Base-by-base conservation (phyloP, 2,329 filamentous ascomycete species). In the Zymoseptoria tritici region DNA sequence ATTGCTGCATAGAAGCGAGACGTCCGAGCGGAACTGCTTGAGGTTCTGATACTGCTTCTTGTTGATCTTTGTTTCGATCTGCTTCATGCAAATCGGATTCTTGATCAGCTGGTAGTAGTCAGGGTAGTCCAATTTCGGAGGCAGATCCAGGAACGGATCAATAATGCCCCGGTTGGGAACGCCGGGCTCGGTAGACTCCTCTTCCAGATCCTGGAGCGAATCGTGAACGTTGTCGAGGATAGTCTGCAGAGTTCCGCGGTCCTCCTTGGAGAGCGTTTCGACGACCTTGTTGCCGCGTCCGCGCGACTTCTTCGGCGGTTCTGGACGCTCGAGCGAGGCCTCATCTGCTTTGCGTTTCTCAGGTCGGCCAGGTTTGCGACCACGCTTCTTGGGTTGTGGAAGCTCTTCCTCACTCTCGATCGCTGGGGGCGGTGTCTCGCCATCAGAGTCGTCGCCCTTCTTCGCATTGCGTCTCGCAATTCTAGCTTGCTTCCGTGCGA, bases 101-200 rank as follows among this genome's bases (percentile, higher is more conserved):
- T 88, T 85, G 73, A 99, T 99, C 74, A 97, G 85, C 72, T 93
- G 79, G 74, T 97, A 99, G 79, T 99, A 99, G 73, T 97, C 92
- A 24, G 91, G 89, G 72, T 95, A 99, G 61, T 93, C 86, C 60
- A 87, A 87, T 78, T 91, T 95, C 49, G 91, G 88, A 1, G 93
- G 93, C 31, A 97, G 81, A 71, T 94, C 92, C 74, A 97, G 83
- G 75, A 99, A 99, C 0, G 92, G 93, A 31, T 92, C 91, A 65
- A 97, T 97, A 71, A 97, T 90, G 57, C 91, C 83, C 54, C 92
- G 89, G 68, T 87, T 88, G 4, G 79, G 76, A 6, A 81, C 78
- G 49, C 82, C 80, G 24, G 78, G 75, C 49, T 81, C 78, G 3
- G 71, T 77, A 7, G 88, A 86, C 68, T 91, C 87, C 60, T 93